These are phyloP conservation scores for Euclidium syriacum DNA, from an alignment of 345 rosid species.

Conservation along the genomic window DNA sequence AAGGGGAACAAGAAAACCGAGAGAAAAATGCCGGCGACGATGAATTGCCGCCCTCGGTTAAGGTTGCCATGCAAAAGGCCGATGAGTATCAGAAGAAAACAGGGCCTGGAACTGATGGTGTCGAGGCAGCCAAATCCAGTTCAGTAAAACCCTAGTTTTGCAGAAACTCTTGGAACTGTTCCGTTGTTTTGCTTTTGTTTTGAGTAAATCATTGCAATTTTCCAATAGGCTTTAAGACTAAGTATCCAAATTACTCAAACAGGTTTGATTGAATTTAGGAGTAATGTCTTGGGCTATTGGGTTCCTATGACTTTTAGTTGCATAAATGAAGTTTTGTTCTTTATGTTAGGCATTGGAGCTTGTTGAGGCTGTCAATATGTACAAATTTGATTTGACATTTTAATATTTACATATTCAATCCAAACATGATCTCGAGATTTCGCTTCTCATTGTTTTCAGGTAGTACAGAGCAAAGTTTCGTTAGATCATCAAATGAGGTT, in stretches of 20 bases:
- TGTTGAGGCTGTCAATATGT: neutral
- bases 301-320: neutral
- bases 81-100: slow-evolving; percentile 36
- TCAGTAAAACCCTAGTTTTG: slow-evolving; percentile 24
- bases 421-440: slow-evolving; percentile 11
- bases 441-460: slow-evolving; percentile 35
- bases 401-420: neutral
- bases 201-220: neutral
- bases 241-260: neutral
- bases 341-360: neutral
- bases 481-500: slow-evolving; percentile 18
- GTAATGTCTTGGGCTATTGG: neutral
- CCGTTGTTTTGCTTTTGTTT: neutral
- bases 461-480: slow-evolving; percentile 29
- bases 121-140: slow-evolving; percentile 18
- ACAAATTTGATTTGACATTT: neutral
- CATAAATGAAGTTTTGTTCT: neutral
- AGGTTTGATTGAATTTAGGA: neutral
- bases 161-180: neutral
- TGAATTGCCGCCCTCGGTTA: slow-evolving; percentile 31
- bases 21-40: slow-evolving; percentile 7
- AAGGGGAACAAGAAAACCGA: neutral
- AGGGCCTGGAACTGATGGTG: slow-evolving; percentile 24
- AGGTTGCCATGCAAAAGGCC: slow-evolving; percentile 42
- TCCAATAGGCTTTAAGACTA: neutral